These are phyloP conservation scores for Wickerhamomyces sp. DNA, from an alignment of 1,139 yeast species.

Conservation along the genomic window DNA sequence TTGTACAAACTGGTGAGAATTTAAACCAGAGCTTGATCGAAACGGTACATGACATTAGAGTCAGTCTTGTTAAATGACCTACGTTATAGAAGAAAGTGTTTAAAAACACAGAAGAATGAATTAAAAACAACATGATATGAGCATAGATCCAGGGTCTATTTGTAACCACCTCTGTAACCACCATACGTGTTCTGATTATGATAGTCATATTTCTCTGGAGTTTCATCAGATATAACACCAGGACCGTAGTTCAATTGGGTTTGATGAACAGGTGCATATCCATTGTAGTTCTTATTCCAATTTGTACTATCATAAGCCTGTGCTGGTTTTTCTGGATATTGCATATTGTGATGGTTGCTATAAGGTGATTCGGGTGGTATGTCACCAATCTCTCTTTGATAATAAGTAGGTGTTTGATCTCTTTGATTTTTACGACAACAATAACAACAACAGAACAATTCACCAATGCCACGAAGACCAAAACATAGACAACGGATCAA, in stretches of 20 bases:
- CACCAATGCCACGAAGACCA: constrained; percentile 33
- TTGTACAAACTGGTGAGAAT: constrained; percentile 3
- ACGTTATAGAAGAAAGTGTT: neutral
- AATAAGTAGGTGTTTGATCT: constrained; percentile 2
- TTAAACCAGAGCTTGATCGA: constrained; percentile 14
- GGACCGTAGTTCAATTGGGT: constrained; percentile 1
- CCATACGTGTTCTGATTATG: neutral
- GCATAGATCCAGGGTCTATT: constrained; percentile 4
- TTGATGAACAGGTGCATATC: constrained; percentile 10
- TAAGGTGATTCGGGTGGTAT: constrained; percentile 12
- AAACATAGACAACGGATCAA: constrained; percentile 35
- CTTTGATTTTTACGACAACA: constrained; percentile 13
- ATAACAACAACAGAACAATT: constrained; percentile 38
- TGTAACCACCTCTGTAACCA: constrained; percentile 2
- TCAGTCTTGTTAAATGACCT: constrained; percentile 9
- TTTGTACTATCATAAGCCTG: constrained; percentile 6
- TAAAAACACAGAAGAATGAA: constrained; percentile 1
- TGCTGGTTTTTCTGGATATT: constrained; percentile 15
- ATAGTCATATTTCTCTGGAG: constrained; percentile 3
- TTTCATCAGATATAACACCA: constrained; percentile 5
- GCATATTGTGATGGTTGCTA: constrained; percentile 18
- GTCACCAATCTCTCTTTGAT: constrained; percentile 13
- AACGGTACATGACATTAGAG: constrained; percentile 18
- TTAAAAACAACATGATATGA: neutral
- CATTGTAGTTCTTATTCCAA: constrained; percentile 4